A percentile compares a stretch with the other conserved stretches of the same genome.
phyloP scores from a whole-genome alignment of 2,329 filamentous ascomycete species.

The Leptodontidium sp. region DNA sequence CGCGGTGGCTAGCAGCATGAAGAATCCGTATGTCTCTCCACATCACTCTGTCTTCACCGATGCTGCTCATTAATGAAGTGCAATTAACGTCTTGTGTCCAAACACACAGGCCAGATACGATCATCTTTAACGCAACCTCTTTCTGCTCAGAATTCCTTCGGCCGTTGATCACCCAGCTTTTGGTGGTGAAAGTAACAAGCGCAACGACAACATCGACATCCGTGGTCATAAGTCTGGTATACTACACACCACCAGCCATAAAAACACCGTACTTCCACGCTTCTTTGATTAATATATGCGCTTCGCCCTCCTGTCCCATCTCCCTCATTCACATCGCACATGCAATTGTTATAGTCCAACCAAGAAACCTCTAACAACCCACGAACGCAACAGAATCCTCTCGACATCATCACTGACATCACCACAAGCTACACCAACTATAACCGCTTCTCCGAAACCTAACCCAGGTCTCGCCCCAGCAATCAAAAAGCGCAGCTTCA shows the following conservation, averaged over 20 bases:
- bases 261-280: neutral
- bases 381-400: neutral
- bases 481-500: conserved; percentile 22
- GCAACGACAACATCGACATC: conserved; percentile 26
- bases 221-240: conserved; percentile 13
- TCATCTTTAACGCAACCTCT: conserved; percentile 27
- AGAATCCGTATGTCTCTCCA: conserved; percentile 24
- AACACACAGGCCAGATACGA: conserved; percentile 9
- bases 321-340: neutral
- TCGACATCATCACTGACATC: neutral
- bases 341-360: too few relatives aligned
- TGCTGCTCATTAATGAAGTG: too few relatives aligned
- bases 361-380: too few relatives aligned
- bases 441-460: neutral
- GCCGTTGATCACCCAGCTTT: conserved; percentile 25
- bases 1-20: conserved; percentile 33
- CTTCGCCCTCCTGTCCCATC: neutral
- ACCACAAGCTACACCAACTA: neutral
- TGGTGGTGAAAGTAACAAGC: conserved; percentile 23
- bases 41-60: too few relatives aligned
- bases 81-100: neutral
- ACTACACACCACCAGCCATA: conserved; percentile 18
- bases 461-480: neutral
- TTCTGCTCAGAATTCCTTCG: conserved; percentile 32
- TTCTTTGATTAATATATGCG: too few relatives aligned